These are phyloP conservation scores for Tetracladium maxilliforme DNA, from an alignment of 2,329 filamentous ascomycete genomes.

Conservation along the genomic window DNA sequence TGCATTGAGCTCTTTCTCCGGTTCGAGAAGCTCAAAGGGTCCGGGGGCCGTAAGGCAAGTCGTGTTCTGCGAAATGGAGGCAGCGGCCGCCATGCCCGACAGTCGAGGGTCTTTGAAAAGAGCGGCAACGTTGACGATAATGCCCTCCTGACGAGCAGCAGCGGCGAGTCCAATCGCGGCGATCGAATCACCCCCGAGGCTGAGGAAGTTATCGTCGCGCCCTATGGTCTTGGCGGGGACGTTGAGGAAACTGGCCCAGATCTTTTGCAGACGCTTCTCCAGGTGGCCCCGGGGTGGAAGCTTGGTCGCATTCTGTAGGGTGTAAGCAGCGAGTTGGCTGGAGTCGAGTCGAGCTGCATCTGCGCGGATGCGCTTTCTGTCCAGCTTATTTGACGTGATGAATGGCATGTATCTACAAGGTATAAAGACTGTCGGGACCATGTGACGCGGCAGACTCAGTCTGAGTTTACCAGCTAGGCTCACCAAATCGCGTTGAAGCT, in stretches of 20 bases:
- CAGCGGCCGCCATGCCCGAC: conserved; percentile 3
- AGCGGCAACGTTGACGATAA: conserved; percentile 3
- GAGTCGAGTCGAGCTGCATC: no score
- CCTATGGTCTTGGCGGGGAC: conserved; percentile 14
- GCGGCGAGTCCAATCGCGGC: conserved; percentile 26
- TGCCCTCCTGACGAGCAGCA: conserved; percentile 3
- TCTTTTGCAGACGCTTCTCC: conserved; percentile 11
- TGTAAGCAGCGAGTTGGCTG: no score
- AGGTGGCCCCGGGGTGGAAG: no score
- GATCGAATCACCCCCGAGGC: conserved; percentile 28
- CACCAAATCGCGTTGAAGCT: no score
- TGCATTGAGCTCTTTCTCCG: neutral
- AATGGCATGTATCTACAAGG: conserved; percentile 12
- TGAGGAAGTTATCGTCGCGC: conserved; percentile 17
- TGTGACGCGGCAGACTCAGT: conserved; percentile 18
- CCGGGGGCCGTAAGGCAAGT: neutral
- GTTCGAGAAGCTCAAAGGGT: neutral
- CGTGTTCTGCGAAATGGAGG: neutral
- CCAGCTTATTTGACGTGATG: conserved; percentile 13
- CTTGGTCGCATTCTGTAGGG: no score
- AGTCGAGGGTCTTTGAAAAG: conserved; percentile 6
- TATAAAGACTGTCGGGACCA: conserved; percentile 18
- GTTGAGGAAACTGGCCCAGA: conserved; percentile 27
- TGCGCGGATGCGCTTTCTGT: no score
- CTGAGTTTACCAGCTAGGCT: no score